Evolutionary conservation across 106 monocot species (phyloP).

Genomic region (Posidonia australis): DNA sequence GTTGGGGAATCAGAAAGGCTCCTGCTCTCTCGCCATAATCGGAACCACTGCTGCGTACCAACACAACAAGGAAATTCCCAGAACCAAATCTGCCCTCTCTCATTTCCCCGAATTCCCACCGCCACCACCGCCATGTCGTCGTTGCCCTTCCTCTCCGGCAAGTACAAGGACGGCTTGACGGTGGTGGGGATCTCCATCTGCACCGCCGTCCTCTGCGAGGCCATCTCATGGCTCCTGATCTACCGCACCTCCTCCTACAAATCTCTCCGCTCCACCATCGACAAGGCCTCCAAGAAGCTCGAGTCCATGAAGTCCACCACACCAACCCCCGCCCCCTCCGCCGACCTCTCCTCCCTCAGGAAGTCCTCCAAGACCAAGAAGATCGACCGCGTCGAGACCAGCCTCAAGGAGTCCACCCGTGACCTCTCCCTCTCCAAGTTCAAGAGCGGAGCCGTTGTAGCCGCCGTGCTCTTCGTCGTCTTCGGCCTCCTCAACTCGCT

Average conservation of each 20-base stretch:
- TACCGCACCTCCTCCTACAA: conserved; percentile 93
- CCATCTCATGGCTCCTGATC: conserved; percentile 95
- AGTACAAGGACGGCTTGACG: conserved; percentile 60
- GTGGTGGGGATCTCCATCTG: conserved; percentile 57
- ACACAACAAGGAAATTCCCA: no score
- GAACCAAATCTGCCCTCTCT: conserved; percentile 16
- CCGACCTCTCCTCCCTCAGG: neutral
- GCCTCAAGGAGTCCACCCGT: conserved; percentile 84
- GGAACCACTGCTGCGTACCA: no score
- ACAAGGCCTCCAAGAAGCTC: conserved; percentile 79
- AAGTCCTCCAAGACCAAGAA: conserved; percentile 48
- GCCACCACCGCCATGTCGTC: conserved; percentile 24
- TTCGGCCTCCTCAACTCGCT: conserved; percentile 95
- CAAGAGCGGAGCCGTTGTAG: conserved; percentile 94
- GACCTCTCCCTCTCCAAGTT: conserved; percentile 95
- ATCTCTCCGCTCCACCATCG: conserved; percentile 86
- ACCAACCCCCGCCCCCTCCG: neutral
- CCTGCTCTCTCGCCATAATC: no score
- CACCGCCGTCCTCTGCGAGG: conserved; percentile 90
- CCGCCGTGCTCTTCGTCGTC: conserved; percentile 83
- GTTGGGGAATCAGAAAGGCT: no score
- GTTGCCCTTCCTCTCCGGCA: conserved; percentile 5
- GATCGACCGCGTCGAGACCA: conserved; percentile 87
- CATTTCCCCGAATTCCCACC: conserved; percentile 5
- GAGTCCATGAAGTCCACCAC: conserved; percentile 61